Conservation (phyloP, 805 yeast species). For the Yarrowia divulgata region DNA sequence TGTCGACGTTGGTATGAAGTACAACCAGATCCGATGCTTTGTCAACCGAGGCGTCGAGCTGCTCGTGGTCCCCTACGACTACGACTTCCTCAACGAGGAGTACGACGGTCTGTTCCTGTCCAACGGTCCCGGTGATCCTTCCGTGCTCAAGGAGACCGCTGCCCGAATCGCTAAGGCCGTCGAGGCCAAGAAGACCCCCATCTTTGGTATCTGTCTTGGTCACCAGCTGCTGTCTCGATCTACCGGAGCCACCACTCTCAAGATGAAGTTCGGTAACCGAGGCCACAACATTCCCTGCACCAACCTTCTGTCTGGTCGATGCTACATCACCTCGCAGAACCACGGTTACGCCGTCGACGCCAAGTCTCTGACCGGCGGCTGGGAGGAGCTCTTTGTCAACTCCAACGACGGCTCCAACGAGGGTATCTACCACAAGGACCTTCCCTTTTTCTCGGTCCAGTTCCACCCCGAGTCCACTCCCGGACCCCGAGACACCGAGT, state of each 20-base stretch:
- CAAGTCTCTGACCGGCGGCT: constrained; percentile 71
- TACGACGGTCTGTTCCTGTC: constrained; percentile 96
- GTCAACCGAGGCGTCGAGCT: constrained; percentile 95
- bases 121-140: constrained; percentile 99
- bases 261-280: constrained; percentile 97
- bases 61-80: constrained; percentile 94
- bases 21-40: constrained; percentile 96
- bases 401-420: constrained; percentile 98
- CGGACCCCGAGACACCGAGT: constrained; percentile 99
- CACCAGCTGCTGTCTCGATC: constrained; percentile 97
- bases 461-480: constrained; percentile 99
- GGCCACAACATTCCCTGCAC: constrained; percentile 98
- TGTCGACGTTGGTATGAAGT: constrained; percentile 97
- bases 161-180: constrained; percentile 65
- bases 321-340: constrained; percentile 98
- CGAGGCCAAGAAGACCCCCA: constrained; percentile 76
- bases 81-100: constrained; percentile 78
- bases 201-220: constrained; percentile 98
- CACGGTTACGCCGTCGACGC: constrained; percentile 98
- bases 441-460: constrained; percentile 96
- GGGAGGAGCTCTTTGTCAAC: constrained; percentile 94
- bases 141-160: constrained; percentile 75
- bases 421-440: constrained; percentile 89
- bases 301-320: constrained; percentile 86
- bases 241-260: constrained; percentile 89